A percentile compares a stretch with the other conserved stretches of the same genome.
Evolutionary conservation across 2,329 filamentous ascomycete species (phyloP).

Genomic region (Dactylellina parvicollis): DNA sequence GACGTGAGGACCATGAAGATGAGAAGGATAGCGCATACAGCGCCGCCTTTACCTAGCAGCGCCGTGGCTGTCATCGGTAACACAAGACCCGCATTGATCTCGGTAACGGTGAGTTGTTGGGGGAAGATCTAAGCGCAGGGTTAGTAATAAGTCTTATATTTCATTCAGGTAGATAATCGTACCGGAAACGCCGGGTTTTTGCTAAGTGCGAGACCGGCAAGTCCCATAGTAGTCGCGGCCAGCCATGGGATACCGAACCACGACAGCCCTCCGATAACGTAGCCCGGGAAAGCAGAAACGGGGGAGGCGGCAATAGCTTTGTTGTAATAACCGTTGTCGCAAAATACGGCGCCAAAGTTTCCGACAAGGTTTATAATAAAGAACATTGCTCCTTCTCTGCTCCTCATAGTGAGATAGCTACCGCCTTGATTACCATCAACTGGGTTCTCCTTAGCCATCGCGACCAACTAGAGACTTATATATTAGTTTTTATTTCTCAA

Average conservation of each 20-base stretch:
- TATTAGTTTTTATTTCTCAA: neutral
- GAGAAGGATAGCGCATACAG: conserved; percentile 78
- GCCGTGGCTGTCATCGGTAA: conserved; percentile 86
- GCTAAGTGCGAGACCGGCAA: conserved; percentile 82
- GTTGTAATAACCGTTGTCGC: conserved; percentile 91
- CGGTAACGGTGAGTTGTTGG: conserved; percentile 74
- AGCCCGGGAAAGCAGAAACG: conserved; percentile 85
- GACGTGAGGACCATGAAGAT: conserved; percentile 92
- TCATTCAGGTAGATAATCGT: neutral
- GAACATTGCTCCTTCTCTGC: conserved; percentile 82
- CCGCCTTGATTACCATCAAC: conserved; percentile 81
- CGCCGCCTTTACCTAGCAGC: conserved; percentile 81
- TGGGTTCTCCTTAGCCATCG: conserved; percentile 75
- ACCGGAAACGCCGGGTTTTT: conserved; percentile 73
- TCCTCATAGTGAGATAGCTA: conserved; percentile 87
- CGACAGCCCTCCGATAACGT: conserved; percentile 84
- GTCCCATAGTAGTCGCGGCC: conserved; percentile 85
- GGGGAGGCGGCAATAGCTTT: conserved; percentile 90
- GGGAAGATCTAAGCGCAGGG: conserved; percentile 67
- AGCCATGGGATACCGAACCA: conserved; percentile 97
- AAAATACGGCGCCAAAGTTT: conserved; percentile 76
- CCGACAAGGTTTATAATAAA: conserved; percentile 90
- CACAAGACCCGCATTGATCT: conserved; percentile 84
- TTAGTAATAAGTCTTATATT: neutral
- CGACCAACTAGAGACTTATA: conserved; percentile 64